Base-by-base conservation (phyloP, 1,139 yeast species). In the Wickerhamomyces sp. region DNA sequence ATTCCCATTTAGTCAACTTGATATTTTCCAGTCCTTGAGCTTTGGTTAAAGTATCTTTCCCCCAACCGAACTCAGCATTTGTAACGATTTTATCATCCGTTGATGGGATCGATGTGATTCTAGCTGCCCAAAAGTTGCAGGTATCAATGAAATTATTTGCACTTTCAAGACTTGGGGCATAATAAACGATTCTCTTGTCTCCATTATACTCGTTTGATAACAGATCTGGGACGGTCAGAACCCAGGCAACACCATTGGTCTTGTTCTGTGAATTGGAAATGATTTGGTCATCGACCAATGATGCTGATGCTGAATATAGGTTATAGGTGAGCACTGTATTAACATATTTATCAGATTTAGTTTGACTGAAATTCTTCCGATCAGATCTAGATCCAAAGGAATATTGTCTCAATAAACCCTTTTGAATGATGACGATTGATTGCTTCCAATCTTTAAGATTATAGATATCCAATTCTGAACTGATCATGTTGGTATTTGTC, bases 41-140 rank as follows among this genome's bases (percentile, higher is more conserved):
- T 8, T 42, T 32, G 4, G 37, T 45, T 6, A 68, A 44, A n/a
- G 58, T 31, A 31, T 52, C 49, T 7, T 55, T 50, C 27, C 76
- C 77, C 96, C 96, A 90, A 6, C 96, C 96, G 60, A 81, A 88
- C 58, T 89, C 95, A 40, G 81, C 76, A 39, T 86, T 84, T 2
- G 90, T 77, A 11, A 87, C 78, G 48, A 87, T 67, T 47, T 76
- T 81, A 26, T 71, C 65, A 39, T 68, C 68, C 2, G 62, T 58
- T 4, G 74, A 63, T 1, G 96, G 96, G 31, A 86, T 82, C 14
- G 90, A 84, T 13, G 95, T 84, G 34, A 84, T 78, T 54, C 93
- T 75, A 3, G 94, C 85, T 2, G 95, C 89, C 96, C 96, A 89
- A 63, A 87, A 89, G 64, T 89, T 89, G 65, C 95, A 83, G 2